Evolutionary conservation across 179 eudicot genomes (phyloP).

Genomic region (Beta macrorhiza): DNA sequence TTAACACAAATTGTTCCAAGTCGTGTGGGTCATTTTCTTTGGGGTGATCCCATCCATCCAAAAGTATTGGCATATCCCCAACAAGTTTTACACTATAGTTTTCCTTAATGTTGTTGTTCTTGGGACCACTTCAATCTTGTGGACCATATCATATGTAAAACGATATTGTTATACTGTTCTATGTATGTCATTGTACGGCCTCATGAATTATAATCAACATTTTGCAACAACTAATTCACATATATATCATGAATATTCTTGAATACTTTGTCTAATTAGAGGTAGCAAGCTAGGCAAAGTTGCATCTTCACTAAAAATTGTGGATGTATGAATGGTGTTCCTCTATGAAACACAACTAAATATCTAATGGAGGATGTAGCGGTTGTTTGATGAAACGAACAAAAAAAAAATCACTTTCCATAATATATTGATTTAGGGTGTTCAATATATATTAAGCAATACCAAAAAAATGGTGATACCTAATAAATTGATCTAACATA

Average conservation of each 20-base stretch:
- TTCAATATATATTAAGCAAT: too few relatives aligned
- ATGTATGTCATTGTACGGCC: background rate
- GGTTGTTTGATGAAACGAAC: too few relatives aligned
- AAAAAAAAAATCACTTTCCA: too few relatives aligned
- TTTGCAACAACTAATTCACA: background rate
- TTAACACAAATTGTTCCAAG: background rate
- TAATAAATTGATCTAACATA: too few relatives aligned
- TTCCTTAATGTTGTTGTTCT: background rate
- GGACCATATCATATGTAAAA: constrained; percentile 2
- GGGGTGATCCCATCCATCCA: constrained; percentile 9
- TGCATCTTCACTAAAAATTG: too few relatives aligned
- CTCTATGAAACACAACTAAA: too few relatives aligned
- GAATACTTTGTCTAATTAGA: background rate
- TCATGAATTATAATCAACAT: background rate
- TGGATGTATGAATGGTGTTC: too few relatives aligned
- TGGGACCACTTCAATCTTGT: constrained; percentile 12
- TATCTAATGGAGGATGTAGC: too few relatives aligned
- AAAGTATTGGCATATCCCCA: constrained; percentile 15
- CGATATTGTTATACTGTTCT: background rate
- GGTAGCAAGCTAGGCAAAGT: background rate
- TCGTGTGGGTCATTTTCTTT: constrained; percentile 14
- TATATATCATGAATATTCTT: constrained; percentile 3
- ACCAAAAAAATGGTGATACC: too few relatives aligned
- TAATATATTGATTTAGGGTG: too few relatives aligned
- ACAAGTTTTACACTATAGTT: background rate